Evolutionary conservation across 331 rosid species (phyloP), one percentile per base, ranked within the genome.

Genomic region (Dryas integrifolia): DNA sequence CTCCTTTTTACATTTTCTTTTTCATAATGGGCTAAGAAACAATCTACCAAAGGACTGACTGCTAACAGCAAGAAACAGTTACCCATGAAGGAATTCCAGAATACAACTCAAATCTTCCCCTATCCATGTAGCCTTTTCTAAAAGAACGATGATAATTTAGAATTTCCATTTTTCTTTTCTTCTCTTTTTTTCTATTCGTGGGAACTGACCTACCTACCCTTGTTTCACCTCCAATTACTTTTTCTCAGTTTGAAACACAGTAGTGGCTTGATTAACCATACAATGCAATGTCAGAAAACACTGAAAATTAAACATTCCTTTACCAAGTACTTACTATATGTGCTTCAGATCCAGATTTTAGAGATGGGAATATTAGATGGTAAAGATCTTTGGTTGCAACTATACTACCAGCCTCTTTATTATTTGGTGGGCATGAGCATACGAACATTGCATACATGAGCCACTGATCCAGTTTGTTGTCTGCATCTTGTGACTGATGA

Each of bases 401-500:
- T 66, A 76, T 60, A 72, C 86, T 84, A 35, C 87, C 79, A 79
- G 93, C 87, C 63, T 95, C 99, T 86, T 86, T 87, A 67, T 82
- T 77, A 75, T 49, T 76, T 45, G 99, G 89, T 16, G 99, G 96
- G 76, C 98, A 92, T 69, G 99, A 95, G 79, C 98, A 92, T 59
- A 85, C 86, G 51, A 95, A 92, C 96, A 95, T 90, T 45, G 99
- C 88, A 76, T 95, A 95, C 96, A 92, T 88, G 74, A 92, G 96
- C 99, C 99, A 95, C 86, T 95, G 99, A 78, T 95, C 99, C 74
- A 92, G 80, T 82, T 95, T 95, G 86, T 77, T 95, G 85, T 95
- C 99, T 44, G 91, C 84, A 82, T 95, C 99, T 82, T 89, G 98
- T 9, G 97, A 88, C 59, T 81, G 93, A 83, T 95, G 93, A 79